Conservation (phyloP, 2,329 filamentous ascomycete genomes). For the Drechslerella stenobrocha region DNA sequence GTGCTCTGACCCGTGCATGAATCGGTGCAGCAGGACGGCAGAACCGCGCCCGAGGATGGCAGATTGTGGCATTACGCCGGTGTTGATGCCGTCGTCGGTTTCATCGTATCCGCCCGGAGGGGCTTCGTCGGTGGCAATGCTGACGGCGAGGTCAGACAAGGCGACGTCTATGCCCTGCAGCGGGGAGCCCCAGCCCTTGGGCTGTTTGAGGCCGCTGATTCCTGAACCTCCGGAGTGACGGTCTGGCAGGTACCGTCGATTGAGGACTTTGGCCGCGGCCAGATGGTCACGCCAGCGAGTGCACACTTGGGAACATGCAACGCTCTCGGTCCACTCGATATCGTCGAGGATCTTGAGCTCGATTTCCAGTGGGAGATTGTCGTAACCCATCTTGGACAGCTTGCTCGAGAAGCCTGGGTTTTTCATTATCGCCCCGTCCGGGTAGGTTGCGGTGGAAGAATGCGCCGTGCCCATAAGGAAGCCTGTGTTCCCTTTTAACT, state of each 20-base stretch:
- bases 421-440: not conserved
- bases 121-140: constrained; percentile 18
- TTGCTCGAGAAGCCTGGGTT: constrained; percentile 6
- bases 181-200: constrained; percentile 8
- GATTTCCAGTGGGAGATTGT: constrained; percentile 38
- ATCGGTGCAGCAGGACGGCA: constrained; percentile 26
- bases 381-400: constrained; percentile 38
- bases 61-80: constrained; percentile 18
- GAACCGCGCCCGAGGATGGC: constrained; percentile 16
- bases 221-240: constrained; percentile 11
- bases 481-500: not conserved
- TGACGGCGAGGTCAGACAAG: constrained; percentile 16
- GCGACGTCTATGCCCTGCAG: constrained; percentile 13
- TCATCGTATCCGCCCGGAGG: not conserved
- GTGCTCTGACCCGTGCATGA: constrained; percentile 35
- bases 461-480: not conserved
- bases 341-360: constrained; percentile 43
- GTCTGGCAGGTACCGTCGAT: constrained; percentile 26
- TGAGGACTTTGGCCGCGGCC: constrained; percentile 11
- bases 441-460: not conserved
- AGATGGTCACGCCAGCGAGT: constrained; percentile 34
- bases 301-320: constrained; percentile 33
- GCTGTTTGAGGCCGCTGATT: constrained; percentile 3
- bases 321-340: constrained; percentile 35
- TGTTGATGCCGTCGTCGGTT: not conserved